Conservation (phyloP, 2,329 filamentous ascomycete species). For the Epichloe sylvatica region DNA sequence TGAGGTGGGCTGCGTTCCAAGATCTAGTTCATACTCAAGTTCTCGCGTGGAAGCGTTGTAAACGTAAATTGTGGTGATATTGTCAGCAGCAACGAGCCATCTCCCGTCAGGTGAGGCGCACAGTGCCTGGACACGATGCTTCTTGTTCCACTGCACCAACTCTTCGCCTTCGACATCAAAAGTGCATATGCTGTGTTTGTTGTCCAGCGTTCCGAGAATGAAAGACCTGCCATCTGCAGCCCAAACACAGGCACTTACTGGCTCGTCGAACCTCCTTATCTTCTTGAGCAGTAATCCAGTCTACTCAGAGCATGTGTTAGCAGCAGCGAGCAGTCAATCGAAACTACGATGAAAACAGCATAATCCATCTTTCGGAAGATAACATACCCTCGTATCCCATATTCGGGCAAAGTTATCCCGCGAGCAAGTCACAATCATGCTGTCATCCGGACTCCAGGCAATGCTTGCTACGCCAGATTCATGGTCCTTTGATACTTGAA, state of each 20-base stretch:
- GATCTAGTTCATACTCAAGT: slow-evolving; percentile 58
- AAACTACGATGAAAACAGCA: background rate
- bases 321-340: too few species aligned
- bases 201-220: slow-evolving; percentile 64
- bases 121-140: slow-evolving; percentile 69
- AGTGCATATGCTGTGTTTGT: slow-evolving; percentile 49
- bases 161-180: slow-evolving; percentile 53
- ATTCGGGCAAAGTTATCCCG: slow-evolving; percentile 59
- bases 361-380: background rate
- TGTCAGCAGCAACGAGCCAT: slow-evolving; percentile 66
- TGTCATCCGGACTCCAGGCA: slow-evolving; percentile 85
- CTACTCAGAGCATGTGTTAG: slow-evolving; percentile 22
- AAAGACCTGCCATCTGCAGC: slow-evolving; percentile 63
- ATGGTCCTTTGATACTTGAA: slow-evolving; percentile 35
- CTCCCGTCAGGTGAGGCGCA: slow-evolving; percentile 69
- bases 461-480: slow-evolving; percentile 61
- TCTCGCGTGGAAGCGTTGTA: slow-evolving; percentile 67
- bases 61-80: slow-evolving; percentile 56
- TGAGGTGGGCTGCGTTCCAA: slow-evolving; percentile 56
- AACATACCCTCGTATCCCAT: slow-evolving; percentile 56
- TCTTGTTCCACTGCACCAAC: slow-evolving; percentile 51
- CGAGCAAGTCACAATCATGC: slow-evolving; percentile 71
- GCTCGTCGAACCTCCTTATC: slow-evolving; percentile 61
- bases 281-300: slow-evolving; percentile 49
- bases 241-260: slow-evolving; percentile 86